Base-by-base conservation (phyloP, 768 basidiomycete genomes). In the Suillus subluteus region DNA sequence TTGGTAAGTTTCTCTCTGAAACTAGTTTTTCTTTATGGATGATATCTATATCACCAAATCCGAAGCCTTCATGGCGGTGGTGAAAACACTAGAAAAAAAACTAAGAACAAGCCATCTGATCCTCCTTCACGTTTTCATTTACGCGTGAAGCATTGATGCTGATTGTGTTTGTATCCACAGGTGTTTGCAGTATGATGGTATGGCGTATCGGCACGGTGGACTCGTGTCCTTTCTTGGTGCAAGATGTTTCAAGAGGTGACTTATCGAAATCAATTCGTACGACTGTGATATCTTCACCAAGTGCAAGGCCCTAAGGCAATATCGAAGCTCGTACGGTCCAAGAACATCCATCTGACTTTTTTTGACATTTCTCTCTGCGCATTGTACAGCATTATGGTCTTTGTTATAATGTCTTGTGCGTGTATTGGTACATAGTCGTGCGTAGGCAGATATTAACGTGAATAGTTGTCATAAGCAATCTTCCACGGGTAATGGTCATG, bases 91-190 rank as follows among this genome's bases (percentile, higher is more conserved):
- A 38, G 23, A 63, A 56, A 23, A n/a, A 69, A 72, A 73, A 76
- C 76, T 75, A 75, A 75, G 75, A 75, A 75, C 75, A 74, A n/a
- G 75, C 75, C 75, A 75, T 76, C 75, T 75, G 75, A 75, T 71
- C 58, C 56, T 21, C 9, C 41, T 65, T 67, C 15, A 46, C 64
- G 12, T 43, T 58, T 56, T 1, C 23, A 38, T 37, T n/a, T 18
- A 26, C 18, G 40, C 9, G 8, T 26, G 9, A n/a, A n/a, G 32
- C 12, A n/a, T 38, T 30, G 16, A 26, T 59, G 40, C 58, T 59
- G 40, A 59, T 59, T 59, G 16, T 30, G 6, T n/a, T 30, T 41
- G 23, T 59, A 41, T 41, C 3, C 16, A 30, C 16, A 59, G 58
- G 16, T 30, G 26, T 9, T 59, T 11, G 38, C 26, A 16, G 16